These are phyloP conservation scores for Plantago coronopus DNA, from an alignment of 305 asterid genomes.

Conservation along the genomic window DNA sequence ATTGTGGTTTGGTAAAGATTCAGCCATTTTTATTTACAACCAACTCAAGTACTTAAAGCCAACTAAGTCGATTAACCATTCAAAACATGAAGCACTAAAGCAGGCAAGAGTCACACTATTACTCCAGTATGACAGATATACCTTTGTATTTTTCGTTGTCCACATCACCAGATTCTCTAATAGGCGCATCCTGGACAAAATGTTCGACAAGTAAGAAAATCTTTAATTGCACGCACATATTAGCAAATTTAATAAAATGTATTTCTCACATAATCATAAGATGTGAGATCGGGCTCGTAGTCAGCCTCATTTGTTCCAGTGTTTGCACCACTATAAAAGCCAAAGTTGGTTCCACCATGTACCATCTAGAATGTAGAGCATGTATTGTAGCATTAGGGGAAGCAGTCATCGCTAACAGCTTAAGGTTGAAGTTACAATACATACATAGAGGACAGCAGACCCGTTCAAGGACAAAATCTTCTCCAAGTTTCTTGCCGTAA, in stretches of 20 bases:
- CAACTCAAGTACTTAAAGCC: not conserved
- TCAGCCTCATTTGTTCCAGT: conserved; percentile 71
- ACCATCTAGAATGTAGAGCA: conserved; percentile 54
- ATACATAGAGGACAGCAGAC: conserved; percentile 89
- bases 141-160: conserved; percentile 78
- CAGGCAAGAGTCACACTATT: not conserved
- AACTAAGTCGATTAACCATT: not conserved
- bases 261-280: conserved; percentile 89
- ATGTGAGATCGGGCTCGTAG: conserved; percentile 86
- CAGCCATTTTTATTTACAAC: not conserved
- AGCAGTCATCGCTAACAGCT: too few relatives aligned
- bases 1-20: too few relatives aligned
- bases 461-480: conserved; percentile 76
- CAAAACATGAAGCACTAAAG: not conserved
- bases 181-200: conserved; percentile 80
- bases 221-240: conserved; percentile 20
- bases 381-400: too few relatives aligned
- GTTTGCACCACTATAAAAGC: conserved; percentile 90
- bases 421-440: conserved; percentile 11
- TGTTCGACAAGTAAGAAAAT: conserved; percentile 24
- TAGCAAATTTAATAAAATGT: not conserved
- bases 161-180: conserved; percentile 88
- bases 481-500: conserved; percentile 66
- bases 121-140: conserved; percentile 20
- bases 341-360: conserved; percentile 94